These are phyloP conservation scores for Backusella circina DNA, from an alignment of 192 early-diverging fungal genomes.

Conservation along the genomic window DNA sequence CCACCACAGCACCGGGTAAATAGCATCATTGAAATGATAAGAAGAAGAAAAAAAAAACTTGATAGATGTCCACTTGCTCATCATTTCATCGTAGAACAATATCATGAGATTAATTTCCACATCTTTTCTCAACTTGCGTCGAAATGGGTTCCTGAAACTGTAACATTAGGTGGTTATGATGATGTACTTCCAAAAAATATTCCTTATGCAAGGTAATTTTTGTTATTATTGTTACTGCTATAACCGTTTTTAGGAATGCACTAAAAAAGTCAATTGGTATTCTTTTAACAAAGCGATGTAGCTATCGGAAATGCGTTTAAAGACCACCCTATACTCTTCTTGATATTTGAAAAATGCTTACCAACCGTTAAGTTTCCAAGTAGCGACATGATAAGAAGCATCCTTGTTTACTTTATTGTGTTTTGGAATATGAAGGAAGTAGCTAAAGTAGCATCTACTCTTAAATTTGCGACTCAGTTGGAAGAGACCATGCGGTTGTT, in stretches of 20 bases:
- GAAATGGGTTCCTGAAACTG: slow-evolving; percentile 15
- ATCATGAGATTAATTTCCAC: background rate
- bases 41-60: background rate
- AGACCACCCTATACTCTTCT: slow-evolving; percentile 26
- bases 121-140: slow-evolving; percentile 4
- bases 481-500: slow-evolving; percentile 15
- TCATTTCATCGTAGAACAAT: background rate
- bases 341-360: slow-evolving; percentile 14
- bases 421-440: slow-evolving; percentile 35
- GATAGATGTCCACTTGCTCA: background rate
- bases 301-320: slow-evolving; percentile 30
- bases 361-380: background rate
- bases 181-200: slow-evolving; percentile 23
- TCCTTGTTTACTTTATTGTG: slow-evolving; percentile 31
- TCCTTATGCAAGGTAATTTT: slow-evolving; percentile 12
- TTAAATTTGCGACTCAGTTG: slow-evolving; percentile 23
- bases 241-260: background rate
- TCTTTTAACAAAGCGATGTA: slow-evolving; percentile 6
- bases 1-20: background rate
- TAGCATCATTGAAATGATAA: background rate
- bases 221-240: background rate
- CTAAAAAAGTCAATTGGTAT: background rate
- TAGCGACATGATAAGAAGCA: slow-evolving; percentile 18
- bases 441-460: background rate
- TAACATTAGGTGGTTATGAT: slow-evolving; percentile 24